Percentiles rank a stretch among this genome's conserved stretches.
Evolutionary conservation across 331 rosid genomes (phyloP).

Genomic region (Stylosanthes scabra): DNA sequence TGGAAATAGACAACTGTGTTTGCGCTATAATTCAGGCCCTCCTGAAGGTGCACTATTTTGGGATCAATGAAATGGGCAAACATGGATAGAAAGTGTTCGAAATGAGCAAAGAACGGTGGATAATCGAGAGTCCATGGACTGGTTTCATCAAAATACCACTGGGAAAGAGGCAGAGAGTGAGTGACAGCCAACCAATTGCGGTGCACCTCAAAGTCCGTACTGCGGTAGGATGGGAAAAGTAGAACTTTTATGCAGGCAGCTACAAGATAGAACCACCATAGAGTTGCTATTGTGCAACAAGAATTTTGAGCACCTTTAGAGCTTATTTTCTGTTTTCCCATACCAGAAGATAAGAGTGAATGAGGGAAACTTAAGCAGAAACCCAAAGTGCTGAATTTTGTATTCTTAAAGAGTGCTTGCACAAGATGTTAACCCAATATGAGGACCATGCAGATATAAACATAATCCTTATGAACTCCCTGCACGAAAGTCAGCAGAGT

Average conservation of each 20-base stretch:
- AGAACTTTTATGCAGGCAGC: constrained; percentile 76
- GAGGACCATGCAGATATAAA: constrained; percentile 11
- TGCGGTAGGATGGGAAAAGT: constrained; percentile 75
- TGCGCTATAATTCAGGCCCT: constrained; percentile 69
- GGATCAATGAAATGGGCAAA: constrained; percentile 72
- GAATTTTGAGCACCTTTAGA: constrained; percentile 25
- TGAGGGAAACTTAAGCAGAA: constrained; percentile 9
- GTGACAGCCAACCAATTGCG: constrained; percentile 88
- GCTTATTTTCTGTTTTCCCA: constrained; percentile 47
- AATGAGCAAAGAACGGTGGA: constrained; percentile 85
- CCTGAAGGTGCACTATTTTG: constrained; percentile 66
- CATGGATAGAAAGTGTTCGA: constrained; percentile 67
- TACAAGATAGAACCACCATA: constrained; percentile 69
- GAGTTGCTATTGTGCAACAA: constrained; percentile 26
- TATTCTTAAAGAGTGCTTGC: constrained; percentile 1
- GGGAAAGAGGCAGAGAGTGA: constrained; percentile 85
- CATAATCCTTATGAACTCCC: constrained; percentile 30
- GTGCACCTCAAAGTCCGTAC: constrained; percentile 94
- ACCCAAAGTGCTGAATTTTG: neutral
- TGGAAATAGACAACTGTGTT: constrained; percentile 67
- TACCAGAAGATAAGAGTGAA: constrained; percentile 1
- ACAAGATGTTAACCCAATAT: constrained; percentile 19
- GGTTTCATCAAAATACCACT: constrained; percentile 82
- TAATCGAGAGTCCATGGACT: constrained; percentile 97
- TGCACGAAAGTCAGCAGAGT: constrained; percentile 34